Percentiles rank a stretch among this genome's conserved stretches.
phyloP scores from a whole-genome alignment of 1,139 yeast genomes.

The Blastobotrys persicus region DNA sequence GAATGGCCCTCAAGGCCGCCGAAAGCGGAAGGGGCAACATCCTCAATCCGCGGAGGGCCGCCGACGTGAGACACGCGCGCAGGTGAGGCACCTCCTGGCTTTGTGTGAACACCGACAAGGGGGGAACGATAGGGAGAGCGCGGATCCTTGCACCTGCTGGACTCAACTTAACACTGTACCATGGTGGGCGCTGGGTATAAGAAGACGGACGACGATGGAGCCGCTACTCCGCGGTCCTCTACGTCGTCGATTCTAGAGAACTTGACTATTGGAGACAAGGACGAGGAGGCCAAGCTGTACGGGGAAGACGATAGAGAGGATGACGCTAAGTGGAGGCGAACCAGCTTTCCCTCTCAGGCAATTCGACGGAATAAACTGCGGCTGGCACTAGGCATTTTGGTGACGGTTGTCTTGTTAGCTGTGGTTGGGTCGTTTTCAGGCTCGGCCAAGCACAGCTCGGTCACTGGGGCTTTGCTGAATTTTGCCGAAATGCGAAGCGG shows the following conservation, averaged over 20 bases:
- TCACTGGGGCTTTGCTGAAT: conserved; percentile 21
- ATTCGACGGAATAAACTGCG: not conserved
- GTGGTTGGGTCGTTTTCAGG: not conserved
- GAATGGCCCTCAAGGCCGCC: too few species aligned
- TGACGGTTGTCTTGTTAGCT: not conserved
- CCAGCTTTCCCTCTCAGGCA: conserved; percentile 6
- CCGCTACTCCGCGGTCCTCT: conserved; percentile 17
- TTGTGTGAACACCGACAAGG: not conserved
- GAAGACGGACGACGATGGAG: not conserved
- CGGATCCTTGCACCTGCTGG: not conserved
- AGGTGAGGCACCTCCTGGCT: not conserved
- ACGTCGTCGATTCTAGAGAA: conserved; percentile 17
- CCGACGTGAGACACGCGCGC: not conserved
- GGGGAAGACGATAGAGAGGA: conserved; percentile 1
- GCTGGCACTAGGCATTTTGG: not conserved
- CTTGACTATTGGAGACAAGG: conserved; percentile 7
- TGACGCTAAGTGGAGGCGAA: conserved; percentile 1
- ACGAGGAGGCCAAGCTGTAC: conserved; percentile 6
- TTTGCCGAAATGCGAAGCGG: conserved; percentile 32
- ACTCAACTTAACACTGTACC: not conserved
- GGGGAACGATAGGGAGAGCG: not conserved
- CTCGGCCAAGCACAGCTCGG: not conserved
- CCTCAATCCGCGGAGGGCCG: too few species aligned
- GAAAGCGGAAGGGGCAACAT: too few species aligned
- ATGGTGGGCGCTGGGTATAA: conserved; percentile 2